Percentiles rank a stretch among this genome's conserved stretches.
These are phyloP conservation scores for Polymyxa betae DNA, from an alignment of 208 protist species.

Conservation along the genomic window DNA sequence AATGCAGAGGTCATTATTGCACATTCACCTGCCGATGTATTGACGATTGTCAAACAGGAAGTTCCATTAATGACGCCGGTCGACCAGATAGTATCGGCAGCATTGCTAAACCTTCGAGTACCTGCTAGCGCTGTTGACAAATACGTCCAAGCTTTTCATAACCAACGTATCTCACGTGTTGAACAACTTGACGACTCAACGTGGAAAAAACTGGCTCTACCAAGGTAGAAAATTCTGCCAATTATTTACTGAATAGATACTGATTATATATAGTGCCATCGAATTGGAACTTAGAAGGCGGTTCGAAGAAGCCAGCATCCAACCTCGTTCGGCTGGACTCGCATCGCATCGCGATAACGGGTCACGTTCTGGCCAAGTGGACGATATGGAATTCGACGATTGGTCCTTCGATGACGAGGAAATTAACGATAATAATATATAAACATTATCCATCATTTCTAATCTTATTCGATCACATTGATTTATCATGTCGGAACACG, in stretches of 20 bases:
- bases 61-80: neutral
- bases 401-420: neutral
- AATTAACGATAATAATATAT: neutral
- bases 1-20: neutral
- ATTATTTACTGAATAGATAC: neutral
- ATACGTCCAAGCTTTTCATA: neutral
- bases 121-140: neutral
- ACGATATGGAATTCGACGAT: neutral
- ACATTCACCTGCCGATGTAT: neutral
- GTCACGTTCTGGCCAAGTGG: neutral
- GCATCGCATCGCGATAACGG: neutral
- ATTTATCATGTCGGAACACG: too few relatives aligned
- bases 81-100: neutral
- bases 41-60: neutral
- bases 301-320: neutral
- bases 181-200: neutral
- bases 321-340: neutral
- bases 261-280: neutral
- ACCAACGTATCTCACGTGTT: neutral
- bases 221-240: neutral
- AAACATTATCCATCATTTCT: too few relatives aligned
- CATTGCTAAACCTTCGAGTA: neutral
- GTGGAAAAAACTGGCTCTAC: neutral
- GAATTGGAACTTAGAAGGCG: neutral
- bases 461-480: too few relatives aligned